Percentiles rank a stretch among this genome's conserved stretches.
phyloP scores from a whole-genome alignment of 2,329 filamentous ascomycete species.

The Fusarium sp. region DNA sequence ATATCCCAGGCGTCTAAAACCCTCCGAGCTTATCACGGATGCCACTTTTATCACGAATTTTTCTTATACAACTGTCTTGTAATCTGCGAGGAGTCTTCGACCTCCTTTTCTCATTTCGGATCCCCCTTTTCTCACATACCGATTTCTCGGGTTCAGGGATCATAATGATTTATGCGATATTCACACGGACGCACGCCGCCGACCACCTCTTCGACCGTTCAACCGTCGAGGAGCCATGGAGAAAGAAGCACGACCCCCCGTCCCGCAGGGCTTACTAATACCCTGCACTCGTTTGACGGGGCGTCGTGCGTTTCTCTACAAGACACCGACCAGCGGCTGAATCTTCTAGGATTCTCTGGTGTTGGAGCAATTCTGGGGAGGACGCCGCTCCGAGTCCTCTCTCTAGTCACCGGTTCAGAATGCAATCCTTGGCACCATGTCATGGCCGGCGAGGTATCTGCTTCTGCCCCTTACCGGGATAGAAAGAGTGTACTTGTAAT shows the following conservation, averaged over 20 bases:
- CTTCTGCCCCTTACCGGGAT: slow-evolving; percentile 13
- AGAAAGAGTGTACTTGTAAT: slow-evolving; percentile 23
- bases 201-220: background rate
- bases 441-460: background rate
- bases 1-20: slow-evolving; percentile 53
- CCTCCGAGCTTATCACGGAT: background rate
- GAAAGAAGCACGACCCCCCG: background rate
- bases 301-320: background rate
- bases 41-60: background rate
- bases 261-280: background rate
- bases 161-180: slow-evolving; percentile 23
- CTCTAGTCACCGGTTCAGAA: slow-evolving; percentile 17
- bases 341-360: slow-evolving; percentile 3
- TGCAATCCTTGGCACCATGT: background rate
- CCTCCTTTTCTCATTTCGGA: slow-evolving; percentile 23
- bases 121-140: slow-evolving; percentile 1
- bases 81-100: slow-evolving; percentile 17
- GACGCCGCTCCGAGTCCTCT: slow-evolving; percentile 16
- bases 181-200: slow-evolving; percentile 5
- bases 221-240: background rate
- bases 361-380: slow-evolving; percentile 2
- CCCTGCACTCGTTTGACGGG: background rate
- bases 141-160: slow-evolving; percentile 33
- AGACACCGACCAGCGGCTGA: slow-evolving; percentile 9
- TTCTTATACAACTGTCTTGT: slow-evolving; percentile 14